Base-by-base conservation (phyloP, 164 flowering plant genomes). In the Magnolia changhungtana region DNA sequence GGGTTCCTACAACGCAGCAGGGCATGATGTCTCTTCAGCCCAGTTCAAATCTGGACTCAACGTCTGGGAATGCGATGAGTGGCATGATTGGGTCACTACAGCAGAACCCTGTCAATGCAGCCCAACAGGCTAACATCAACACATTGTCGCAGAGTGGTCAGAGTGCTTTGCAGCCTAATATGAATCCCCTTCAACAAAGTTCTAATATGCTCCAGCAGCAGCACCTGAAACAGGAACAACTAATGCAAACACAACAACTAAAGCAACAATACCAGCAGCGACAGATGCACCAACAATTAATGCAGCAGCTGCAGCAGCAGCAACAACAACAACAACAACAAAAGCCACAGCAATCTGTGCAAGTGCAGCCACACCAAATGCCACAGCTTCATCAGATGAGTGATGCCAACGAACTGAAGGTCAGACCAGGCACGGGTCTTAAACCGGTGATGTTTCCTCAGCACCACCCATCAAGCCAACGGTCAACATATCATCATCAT, bases 401-500 rank as follows among this genome's bases (percentile, higher is more conserved):
- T 85, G 83, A 63, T 19, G 31, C 75, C 24, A 85, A 78, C 83
- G 92, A 93, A 20, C 2, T 88, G 82, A 91, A 90, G 80, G 77
- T 87, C 75, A 86, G 93, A 77, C 95, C 74, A 21, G 66, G 84
- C 59, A 80, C 87, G 79, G 82, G 86, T 80, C 82, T 83, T 19
- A 90, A 88, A 81, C 70, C 85, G 49, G 92, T 88, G 18, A 82
- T 84, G 76, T 82, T 87, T 74, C 97, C 81, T 74, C 96, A 88
- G 77, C 90, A 89, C 74, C 89, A 83, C 29, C 65, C 83, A 7
- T 80, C 84, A 71, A 83, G 85, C 24, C 91, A 88, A 82, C 91
- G 90, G 16, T 27, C 87, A 16, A 68, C 83, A 63, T 86, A 86
- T 80, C 84, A 85, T 55, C 87, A 84, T 27, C 93, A 85, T 76